Evolutionary conservation across 768 basidiomycete genomes (phyloP).

Genomic region (Jaapia argillacea): DNA sequence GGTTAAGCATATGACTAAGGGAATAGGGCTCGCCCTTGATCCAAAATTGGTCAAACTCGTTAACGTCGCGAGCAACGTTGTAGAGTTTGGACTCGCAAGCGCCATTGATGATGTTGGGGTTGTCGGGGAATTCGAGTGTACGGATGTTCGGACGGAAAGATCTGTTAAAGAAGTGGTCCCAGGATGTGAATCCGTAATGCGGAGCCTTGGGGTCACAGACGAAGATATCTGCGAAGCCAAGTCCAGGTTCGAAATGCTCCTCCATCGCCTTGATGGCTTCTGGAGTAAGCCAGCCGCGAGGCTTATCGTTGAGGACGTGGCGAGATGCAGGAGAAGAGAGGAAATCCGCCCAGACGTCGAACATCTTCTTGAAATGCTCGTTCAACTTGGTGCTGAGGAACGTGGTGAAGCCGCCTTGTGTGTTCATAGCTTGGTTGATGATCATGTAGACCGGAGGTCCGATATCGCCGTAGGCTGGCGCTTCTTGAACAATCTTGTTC

Average conservation of each 20-base stretch:
- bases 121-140: background rate
- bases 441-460: constrained; percentile 38
- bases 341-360: constrained; percentile 11
- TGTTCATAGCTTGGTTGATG: constrained; percentile 34
- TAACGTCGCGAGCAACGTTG: constrained; percentile 27
- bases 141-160: background rate
- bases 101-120: constrained; percentile 23
- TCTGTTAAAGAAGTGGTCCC: constrained; percentile 18
- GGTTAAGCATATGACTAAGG: constrained; percentile 41
- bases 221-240: constrained; percentile 16
- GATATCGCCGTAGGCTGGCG: constrained; percentile 32
- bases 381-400: constrained; percentile 22
- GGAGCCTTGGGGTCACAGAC: constrained; percentile 20
- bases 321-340: background rate
- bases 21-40: constrained; percentile 55
- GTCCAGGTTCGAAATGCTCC: background rate
- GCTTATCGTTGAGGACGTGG: background rate
- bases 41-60: constrained; percentile 42
- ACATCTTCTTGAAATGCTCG: constrained; percentile 17
- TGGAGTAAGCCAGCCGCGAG: background rate
- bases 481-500: constrained; percentile 30
- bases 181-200: constrained; percentile 16
- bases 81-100: constrained; percentile 46
- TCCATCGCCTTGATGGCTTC: background rate
- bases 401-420: constrained; percentile 16